Evolutionary conservation across 2,329 filamentous ascomycete genomes (phyloP).

Genomic region (Lasiodiplodia theobromae): DNA sequence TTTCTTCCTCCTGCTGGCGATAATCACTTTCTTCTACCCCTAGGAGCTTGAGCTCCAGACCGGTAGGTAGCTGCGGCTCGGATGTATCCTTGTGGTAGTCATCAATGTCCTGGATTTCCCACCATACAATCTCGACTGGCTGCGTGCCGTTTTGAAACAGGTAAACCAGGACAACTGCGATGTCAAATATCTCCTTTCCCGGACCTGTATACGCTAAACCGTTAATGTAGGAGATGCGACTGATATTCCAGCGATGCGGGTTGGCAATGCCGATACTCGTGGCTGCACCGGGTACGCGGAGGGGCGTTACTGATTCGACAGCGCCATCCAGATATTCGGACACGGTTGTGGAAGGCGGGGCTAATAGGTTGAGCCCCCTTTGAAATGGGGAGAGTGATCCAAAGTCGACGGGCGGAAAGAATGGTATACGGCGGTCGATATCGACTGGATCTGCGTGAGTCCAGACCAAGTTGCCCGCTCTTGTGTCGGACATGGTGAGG

Average conservation of each 20-base stretch:
- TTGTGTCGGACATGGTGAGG: background rate
- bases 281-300: background rate
- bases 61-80: background rate
- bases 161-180: constrained; percentile 9
- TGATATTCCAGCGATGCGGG: constrained; percentile 12
- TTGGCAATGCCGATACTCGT: constrained; percentile 4
- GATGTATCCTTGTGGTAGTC: constrained; percentile 7
- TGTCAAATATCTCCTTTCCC: background rate
- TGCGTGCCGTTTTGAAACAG: background rate
- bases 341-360: constrained; percentile 13
- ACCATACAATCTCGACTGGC: constrained; percentile 9
- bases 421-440: background rate
- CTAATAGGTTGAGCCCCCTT: background rate
- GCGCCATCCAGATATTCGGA: constrained; percentile 13
- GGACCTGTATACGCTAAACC: constrained; percentile 13
- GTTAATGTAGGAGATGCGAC: constrained; percentile 19
- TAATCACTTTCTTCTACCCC: background rate
- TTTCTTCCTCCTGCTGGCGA: background rate
- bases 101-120: constrained; percentile 14
- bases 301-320: background rate
- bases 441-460: background rate
- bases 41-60: background rate
- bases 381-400: background rate
- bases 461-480: background rate
- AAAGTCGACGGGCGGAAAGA: constrained; percentile 7